Evolutionary conservation across 2,329 filamentous ascomycete species (phyloP), one percentile per base, ranked within the genome.

Genomic region (Botrytis paeoniae): DNA sequence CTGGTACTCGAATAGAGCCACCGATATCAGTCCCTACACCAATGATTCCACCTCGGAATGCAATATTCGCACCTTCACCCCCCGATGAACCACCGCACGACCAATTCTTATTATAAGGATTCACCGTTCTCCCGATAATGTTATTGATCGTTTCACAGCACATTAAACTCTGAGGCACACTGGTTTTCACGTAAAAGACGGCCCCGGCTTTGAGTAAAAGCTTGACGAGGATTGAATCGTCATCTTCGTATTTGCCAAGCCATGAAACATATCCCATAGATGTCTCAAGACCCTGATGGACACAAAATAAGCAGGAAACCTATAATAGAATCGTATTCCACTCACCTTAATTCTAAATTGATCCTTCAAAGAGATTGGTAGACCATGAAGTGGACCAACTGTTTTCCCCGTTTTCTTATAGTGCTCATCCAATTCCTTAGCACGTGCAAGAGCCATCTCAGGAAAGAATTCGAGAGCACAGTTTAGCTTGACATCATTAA

Each of bases 241-340:
- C 4, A 10, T 65, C 70, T 20, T 76, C 78, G 39, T 75, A 76
- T 62, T 76, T 78, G 29, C 79, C 80, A 41, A 80, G 78, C 72
- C 78, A 79, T 12, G 89, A 89, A 80, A 97, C 94, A 78, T 94
- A 97, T 22, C 82, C 83, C 79, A 83, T 83, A 0, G 81, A 80
- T 0, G 83, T 87, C 74, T 88, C 86, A 4, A 86, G 82, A 1
- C 85, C 85, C 78, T 84, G 81, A 32, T 9, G 9, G 83, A 43
- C 1, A 51, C 73, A 70, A 35, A 39, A 29, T 61, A 18, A 63
- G 43, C 5, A n/a, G 2, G 32, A 2, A 51, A 10, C 9, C 9
- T 22, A 16, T 14, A 5, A 14, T 18, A 1, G 35, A 41, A 37
- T 20, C 18, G 16, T 9, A 43, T 3, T 37, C 4, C 1, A 61